Base-by-base conservation (phyloP, 257 asterid genomes). In the Solanum medicagineum region DNA sequence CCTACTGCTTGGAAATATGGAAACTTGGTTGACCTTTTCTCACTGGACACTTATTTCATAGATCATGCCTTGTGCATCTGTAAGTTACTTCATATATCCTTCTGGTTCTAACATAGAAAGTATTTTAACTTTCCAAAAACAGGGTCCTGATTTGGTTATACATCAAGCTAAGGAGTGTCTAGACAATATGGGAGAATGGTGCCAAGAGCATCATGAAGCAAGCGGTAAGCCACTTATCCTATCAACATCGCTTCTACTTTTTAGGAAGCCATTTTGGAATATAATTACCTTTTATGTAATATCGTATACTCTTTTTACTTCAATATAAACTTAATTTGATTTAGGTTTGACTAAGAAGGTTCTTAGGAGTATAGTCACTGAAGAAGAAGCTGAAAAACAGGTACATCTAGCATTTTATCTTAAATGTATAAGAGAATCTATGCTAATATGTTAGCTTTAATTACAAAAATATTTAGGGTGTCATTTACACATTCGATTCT, bases 131-230 rank as follows among this genome's bases (percentile, higher is more conserved):
- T 47, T 74, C 42, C 56, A 82, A 86, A 84, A 62, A 11, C 80
- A 96, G 99, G 98, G 98, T 55, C 99, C 99, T 81, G 96, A 95
- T 90, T 88, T 95, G 90, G 93, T 96, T 88, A 95, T 96, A 84
- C 93, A 92, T 90, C 99, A 95, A 91, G 49, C 93, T 36, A 91
- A 89, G 87, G 97, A 93, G 87, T 93, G 97, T 82, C 89, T 96
- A 84, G 97, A 94, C 86, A 88, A 88, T 85, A 96, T 95, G 99
- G 98, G 98, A 81, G 92, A 92, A 86, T 96, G 98, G 99, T 96
- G 99, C 89, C 98, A 93, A 13, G 89, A 90, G 91, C 83, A 95
- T 90, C 99, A 95, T 89, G 85, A 85, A 69, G 93, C 89, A 55
- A 96, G 98, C 91, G 98, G 99, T 95, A 88, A 84, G 91, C 84